These are phyloP conservation scores for Phyllosticta citribraziliensis DNA, from an alignment of 2,329 filamentous ascomycete species.

Conservation along the genomic window DNA sequence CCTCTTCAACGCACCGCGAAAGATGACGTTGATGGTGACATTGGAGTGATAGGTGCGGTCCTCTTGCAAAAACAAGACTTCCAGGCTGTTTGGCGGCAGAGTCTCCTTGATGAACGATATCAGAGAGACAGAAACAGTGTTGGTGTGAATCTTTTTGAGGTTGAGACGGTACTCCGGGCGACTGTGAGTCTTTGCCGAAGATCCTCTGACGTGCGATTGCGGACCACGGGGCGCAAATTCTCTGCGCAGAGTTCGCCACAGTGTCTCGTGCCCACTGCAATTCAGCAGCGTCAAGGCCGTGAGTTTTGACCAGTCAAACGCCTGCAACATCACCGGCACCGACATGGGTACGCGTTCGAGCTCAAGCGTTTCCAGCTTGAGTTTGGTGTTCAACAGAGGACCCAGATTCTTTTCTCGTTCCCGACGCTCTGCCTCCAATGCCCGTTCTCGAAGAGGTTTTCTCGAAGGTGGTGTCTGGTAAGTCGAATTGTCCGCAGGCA, in stretches of 20 bases:
- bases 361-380: slow-evolving; percentile 62
- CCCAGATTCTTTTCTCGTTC: slow-evolving; percentile 13
- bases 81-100: slow-evolving; percentile 67
- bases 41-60: slow-evolving; percentile 42
- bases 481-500: neutral
- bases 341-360: slow-evolving; percentile 68
- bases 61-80: slow-evolving; percentile 70
- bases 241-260: slow-evolving; percentile 64
- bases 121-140: slow-evolving; percentile 58
- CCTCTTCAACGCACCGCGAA: slow-evolving; percentile 57
- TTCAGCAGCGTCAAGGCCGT: slow-evolving; percentile 64
- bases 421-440: neutral
- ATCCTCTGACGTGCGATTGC: slow-evolving; percentile 21
- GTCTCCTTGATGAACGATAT: slow-evolving; percentile 69
- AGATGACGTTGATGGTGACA: slow-evolving; percentile 61
- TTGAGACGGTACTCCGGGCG: slow-evolving; percentile 40
- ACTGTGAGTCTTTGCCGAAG: slow-evolving; percentile 22
- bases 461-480: neutral
- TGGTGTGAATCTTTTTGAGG: slow-evolving; percentile 66
- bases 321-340: slow-evolving; percentile 57
- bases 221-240: slow-evolving; percentile 33
- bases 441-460: neutral
- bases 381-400: slow-evolving; percentile 44
- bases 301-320: slow-evolving; percentile 64
- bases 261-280: slow-evolving; percentile 60